phyloP scores from a whole-genome alignment of 2,329 filamentous ascomycete genomes.

The Coniochaeta hoffmannii region DNA sequence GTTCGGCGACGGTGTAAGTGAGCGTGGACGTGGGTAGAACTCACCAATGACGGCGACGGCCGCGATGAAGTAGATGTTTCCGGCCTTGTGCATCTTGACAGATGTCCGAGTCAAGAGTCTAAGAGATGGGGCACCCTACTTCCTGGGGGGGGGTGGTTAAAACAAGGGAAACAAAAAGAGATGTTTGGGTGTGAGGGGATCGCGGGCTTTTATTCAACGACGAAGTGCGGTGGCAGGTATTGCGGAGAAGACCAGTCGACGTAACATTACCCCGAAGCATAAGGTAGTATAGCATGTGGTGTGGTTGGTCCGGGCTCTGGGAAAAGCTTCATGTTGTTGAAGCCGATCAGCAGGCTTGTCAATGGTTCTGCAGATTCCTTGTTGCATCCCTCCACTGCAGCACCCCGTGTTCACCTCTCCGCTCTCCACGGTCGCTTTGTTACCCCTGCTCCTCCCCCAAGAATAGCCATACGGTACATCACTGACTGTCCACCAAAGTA shows the following conservation, averaged over 20 bases:
- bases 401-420: not conserved
- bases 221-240: not conserved
- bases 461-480: not conserved
- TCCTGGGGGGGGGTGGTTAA: too few species aligned
- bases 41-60: constrained; percentile 34
- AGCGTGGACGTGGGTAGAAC: constrained; percentile 7
- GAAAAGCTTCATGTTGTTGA: not conserved
- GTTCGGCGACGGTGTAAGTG: not conserved
- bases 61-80: constrained; percentile 35
- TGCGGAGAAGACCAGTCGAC: not conserved
- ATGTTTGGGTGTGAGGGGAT: not conserved
- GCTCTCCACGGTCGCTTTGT: not conserved
- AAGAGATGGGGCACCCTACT: not conserved
- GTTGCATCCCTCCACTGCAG: too few species aligned
- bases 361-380: not conserved
- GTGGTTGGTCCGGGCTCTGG: not conserved
- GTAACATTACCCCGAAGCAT: not conserved
- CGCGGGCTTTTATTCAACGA: not conserved
- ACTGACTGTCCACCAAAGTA: not conserved
- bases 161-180: not conserved
- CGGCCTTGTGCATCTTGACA: constrained; percentile 17
- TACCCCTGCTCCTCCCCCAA: not conserved
- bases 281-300: not conserved
- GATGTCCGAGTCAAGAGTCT: not conserved
- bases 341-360: not conserved